Evolutionary conservation across 768 basidiomycete species (phyloP), one percentile per base, ranked within the genome.

Genomic region (Filobasidium wieringae): DNA sequence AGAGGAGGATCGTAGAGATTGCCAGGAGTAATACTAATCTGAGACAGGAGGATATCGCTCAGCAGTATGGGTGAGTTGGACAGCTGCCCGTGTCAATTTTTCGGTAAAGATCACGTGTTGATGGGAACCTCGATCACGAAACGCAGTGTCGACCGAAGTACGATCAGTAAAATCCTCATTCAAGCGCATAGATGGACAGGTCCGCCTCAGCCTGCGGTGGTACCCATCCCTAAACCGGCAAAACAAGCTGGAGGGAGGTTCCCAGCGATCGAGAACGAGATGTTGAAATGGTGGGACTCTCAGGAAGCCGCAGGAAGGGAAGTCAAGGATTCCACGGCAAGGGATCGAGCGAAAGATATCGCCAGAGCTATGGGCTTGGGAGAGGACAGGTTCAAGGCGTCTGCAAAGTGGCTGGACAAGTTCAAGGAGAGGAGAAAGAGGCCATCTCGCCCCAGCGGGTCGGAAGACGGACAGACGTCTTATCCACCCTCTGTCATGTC

Each of bases 321-420:
- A 41, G 65, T 71, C n/a, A 52, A 66, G 40, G 71, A 72, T 56
- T 51, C 57, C 6, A 54, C 68, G 0, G 68, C 69, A 12, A 50
- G 69, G 33, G 69, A 69, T 4, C 65, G 65, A 58, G 71, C 71
- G 2, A 72, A 69, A 58, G 60, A 51, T 19, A 68, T 72, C 52
- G 71, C 68, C 7, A 53, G 59, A 45, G 63, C 67, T 60, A 67
- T 71, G 45, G 68, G 68, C 5, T 67, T 69, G 36, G 63, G 63
- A 1, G 60, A 64, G 53, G 66, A 71, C 26, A 61, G 69, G 32
- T 72, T 72, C 64, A 72, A 72, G 60, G 71, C 69, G 6, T 72
- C 71, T 12, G 66, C 69, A 0, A 72, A 72, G 49, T 72, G 71
- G 71, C 55, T 68, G 22, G 71, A 72, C 60, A 72, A 72, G 69